Base-by-base conservation (phyloP, 2,329 filamentous ascomycete genomes). In the Tolypocladium tropicale region DNA sequence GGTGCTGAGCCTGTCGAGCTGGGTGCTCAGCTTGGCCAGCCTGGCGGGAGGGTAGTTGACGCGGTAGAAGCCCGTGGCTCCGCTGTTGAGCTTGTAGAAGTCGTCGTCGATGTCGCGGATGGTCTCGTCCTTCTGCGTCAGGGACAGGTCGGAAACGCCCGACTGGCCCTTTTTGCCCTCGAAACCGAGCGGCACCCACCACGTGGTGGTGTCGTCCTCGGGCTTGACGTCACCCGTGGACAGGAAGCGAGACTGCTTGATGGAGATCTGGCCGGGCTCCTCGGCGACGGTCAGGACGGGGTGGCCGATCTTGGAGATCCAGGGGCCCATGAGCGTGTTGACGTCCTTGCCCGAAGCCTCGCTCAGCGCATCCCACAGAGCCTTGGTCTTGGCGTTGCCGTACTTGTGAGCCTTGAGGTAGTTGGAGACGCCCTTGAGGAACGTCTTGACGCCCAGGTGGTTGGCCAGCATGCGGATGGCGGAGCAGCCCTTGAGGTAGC, bases 221-320 rank as follows among this genome's bases (percentile, higher is more conserved):
- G 90, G 78, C 75, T 91, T 90, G 56, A 91, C 89, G 68, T 97
- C 93, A 11, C 94, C 94, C 4, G 90, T 91, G 23, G 89, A 90
- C 25, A 99, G 78, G 81, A 96, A 99, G 57, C 94, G 87, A 53
- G 84, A 87, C 72, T 99, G 94, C 68, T 86, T 86, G 58, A 97
- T 76, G 48, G 82, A 84, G 64, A 97, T 88, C 69, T 93, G 86
- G 18, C 88, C 88, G 56, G 86, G 83, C 69, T 93, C 85, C 72
- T 97, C 94, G 25, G 86, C 80, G 18, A 97, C 82, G 2, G 89
- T 95, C 23, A 99, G 74, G 16, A 97, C 85, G 0, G 94, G 94
- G 72, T 96, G 95, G 2, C 94, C 94, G 62, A 97, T 95, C 75
- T 93, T 94, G 64, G 87, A 85, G 67, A 97, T 96, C 94, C 94